Evolutionary conservation across 1,284 basidiomycete species (phyloP).

Genomic region (Moesziomyces parantarcticus): DNA sequence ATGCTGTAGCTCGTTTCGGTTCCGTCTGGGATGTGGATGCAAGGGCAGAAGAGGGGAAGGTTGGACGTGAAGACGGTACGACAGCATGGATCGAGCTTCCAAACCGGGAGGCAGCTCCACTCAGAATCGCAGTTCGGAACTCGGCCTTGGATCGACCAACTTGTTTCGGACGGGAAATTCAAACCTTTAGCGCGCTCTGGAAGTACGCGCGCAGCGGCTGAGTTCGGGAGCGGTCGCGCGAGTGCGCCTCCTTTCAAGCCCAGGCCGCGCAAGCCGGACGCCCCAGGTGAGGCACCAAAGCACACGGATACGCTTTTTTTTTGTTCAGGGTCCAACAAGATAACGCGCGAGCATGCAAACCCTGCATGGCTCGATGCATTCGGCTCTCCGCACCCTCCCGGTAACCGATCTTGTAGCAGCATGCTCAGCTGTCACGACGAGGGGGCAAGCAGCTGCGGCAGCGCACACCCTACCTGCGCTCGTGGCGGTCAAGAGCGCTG

Average conservation of each 20-base stretch:
- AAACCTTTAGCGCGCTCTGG: constrained; percentile 4
- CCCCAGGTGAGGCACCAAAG: neutral
- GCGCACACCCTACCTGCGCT: too few relatives aligned
- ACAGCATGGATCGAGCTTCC: too few relatives aligned
- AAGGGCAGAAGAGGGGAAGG: neutral
- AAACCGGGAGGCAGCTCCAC: neutral
- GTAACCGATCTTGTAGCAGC: constrained; percentile 2
- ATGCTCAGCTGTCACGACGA: neutral
- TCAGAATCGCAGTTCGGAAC: constrained; percentile 7
- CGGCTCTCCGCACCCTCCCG: constrained; percentile 1
- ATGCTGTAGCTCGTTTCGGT: neutral
- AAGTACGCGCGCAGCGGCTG: too few relatives aligned
- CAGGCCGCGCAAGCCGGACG: constrained; percentile 3
- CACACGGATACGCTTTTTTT: neutral
- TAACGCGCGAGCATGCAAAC: constrained; percentile 26
- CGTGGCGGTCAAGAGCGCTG: too few relatives aligned
- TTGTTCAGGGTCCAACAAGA: constrained; percentile 37
- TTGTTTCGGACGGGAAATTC: constrained; percentile 21
- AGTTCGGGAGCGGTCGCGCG: too few relatives aligned
- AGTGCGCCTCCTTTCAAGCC: constrained; percentile 9
- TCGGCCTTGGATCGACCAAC: constrained; percentile 8
- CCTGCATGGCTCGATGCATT: constrained; percentile 23
- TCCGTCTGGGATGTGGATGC: neutral
- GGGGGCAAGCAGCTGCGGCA: neutral
- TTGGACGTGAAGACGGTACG: neutral